phyloP scores from a whole-genome alignment of 441 rosid genomes.

The Flueggea neowawraea region DNA sequence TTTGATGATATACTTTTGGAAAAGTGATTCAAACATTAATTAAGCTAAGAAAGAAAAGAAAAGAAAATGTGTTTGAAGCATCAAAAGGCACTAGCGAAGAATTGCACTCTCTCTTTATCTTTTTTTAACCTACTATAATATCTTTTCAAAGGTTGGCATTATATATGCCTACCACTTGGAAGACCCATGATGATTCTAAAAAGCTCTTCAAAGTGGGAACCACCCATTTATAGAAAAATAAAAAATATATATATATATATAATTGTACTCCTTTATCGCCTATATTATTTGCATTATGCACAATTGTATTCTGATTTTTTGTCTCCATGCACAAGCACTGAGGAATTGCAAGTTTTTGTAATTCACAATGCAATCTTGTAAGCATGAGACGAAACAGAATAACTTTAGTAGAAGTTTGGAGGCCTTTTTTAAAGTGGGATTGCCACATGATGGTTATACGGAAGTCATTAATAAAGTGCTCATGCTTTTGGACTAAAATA shows the following conservation, averaged over 20 bases:
- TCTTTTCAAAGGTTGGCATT: slow-evolving; percentile 24
- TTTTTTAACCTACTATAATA: neutral
- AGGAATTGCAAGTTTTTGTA: slow-evolving; percentile 1
- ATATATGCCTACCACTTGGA: slow-evolving; percentile 23
- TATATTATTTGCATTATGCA: neutral
- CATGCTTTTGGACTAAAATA: slow-evolving; percentile 17
- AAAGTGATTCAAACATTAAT: neutral
- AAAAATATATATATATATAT: no score
- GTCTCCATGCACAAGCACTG: neutral
- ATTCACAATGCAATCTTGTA: slow-evolving; percentile 17
- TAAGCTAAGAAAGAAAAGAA: neutral
- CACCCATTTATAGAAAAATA: neutral
- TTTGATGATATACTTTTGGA: neutral
- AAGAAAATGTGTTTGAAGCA: slow-evolving; percentile 4
- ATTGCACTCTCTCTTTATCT: slow-evolving; percentile 7
- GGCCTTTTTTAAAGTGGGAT: slow-evolving; percentile 16
- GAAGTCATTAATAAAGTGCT: slow-evolving; percentile 27
- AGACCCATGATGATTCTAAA: slow-evolving; percentile 37
- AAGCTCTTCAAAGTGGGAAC: slow-evolving; percentile 23
- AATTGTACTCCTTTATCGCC: neutral
- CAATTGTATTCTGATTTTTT: neutral
- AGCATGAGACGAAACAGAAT: slow-evolving; percentile 27
- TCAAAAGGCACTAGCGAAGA: slow-evolving; percentile 18
- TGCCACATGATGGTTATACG: slow-evolving; percentile 17
- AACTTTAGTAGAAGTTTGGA: slow-evolving; percentile 12